Conservation (phyloP, 208 protist species). For the Crithidia acanthocephali region DNA sequence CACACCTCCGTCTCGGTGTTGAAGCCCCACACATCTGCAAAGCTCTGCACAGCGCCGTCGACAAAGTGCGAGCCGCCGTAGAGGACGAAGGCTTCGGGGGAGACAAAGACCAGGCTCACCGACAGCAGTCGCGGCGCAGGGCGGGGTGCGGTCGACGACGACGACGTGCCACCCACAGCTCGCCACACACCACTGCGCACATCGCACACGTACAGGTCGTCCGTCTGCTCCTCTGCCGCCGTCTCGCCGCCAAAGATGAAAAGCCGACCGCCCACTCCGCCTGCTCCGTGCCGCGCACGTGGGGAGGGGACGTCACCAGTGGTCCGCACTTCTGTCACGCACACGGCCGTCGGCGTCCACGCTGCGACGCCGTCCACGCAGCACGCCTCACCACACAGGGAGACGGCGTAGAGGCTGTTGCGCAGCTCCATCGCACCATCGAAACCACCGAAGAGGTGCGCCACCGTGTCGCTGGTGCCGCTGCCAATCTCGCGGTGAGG, state of each 20-base stretch:
- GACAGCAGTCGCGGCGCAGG: conserved; percentile 58
- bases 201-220: conserved; percentile 49
- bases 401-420: conserved; percentile 41
- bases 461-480: conserved; percentile 15
- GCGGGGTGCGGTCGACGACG: conserved; percentile 15
- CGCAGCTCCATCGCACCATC: conserved; percentile 44
- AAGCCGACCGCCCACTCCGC: conserved; percentile 31
- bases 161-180: conserved; percentile 1
- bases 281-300: conserved; percentile 59
- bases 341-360: conserved; percentile 4
- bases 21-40: conserved; percentile 54
- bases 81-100: conserved; percentile 39
- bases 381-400: background rate
- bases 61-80: conserved; percentile 77
- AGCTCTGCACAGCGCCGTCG: conserved; percentile 50
- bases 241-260: conserved; percentile 76
- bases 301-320: conserved; percentile 48
- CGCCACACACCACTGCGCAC: conserved; percentile 49
- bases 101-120: conserved; percentile 49
- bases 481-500: too few species aligned
- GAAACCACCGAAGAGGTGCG: conserved; percentile 82
- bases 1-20: conserved; percentile 35
- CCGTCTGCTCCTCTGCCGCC: conserved; percentile 49
- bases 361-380: background rate
- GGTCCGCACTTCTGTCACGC: conserved; percentile 28